Conservation (phyloP, 2,329 filamentous ascomycete species). For the Pseudogymnoascus sp. region DNA sequence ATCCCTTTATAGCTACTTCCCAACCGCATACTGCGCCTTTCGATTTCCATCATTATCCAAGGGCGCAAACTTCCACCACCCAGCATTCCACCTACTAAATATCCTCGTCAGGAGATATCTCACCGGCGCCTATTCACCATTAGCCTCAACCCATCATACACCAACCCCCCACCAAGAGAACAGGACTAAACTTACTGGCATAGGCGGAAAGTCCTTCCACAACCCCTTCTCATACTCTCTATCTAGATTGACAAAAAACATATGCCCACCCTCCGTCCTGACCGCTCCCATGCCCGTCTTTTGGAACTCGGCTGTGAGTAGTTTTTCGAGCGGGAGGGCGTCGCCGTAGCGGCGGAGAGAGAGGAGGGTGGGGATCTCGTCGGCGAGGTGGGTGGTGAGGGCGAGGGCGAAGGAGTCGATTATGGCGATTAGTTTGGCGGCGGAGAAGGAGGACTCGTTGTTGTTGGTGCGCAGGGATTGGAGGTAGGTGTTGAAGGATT, state of each 20-base stretch:
- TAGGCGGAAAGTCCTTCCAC: conserved; percentile 14
- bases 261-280: conserved; percentile 14
- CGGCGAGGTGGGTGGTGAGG: background rate
- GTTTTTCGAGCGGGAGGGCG: conserved; percentile 7
- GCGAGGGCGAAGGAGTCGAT: background rate
- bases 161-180: background rate
- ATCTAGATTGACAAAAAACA: conserved; percentile 19
- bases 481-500: conserved; percentile 13
- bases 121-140: background rate
- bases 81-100: conserved; percentile 12
- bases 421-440: conserved; percentile 9
- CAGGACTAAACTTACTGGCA: background rate
- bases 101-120: conserved; percentile 14
- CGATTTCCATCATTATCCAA: conserved; percentile 15
- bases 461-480: background rate
- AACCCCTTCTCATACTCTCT: conserved; percentile 15
- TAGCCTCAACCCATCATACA: background rate
- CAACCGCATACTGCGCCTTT: conserved; percentile 10
- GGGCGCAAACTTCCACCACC: conserved; percentile 17
- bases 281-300: conserved; percentile 13
- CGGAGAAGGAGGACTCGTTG: conserved; percentile 10
- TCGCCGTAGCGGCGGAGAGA: conserved; percentile 12
- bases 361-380: background rate
- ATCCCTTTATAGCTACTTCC: background rate
- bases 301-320: conserved; percentile 10